Evolutionary conservation across 1,284 basidiomycete species (phyloP), one percentile per base, ranked within the genome.

Genomic region (Leccinum subrobustum): DNA sequence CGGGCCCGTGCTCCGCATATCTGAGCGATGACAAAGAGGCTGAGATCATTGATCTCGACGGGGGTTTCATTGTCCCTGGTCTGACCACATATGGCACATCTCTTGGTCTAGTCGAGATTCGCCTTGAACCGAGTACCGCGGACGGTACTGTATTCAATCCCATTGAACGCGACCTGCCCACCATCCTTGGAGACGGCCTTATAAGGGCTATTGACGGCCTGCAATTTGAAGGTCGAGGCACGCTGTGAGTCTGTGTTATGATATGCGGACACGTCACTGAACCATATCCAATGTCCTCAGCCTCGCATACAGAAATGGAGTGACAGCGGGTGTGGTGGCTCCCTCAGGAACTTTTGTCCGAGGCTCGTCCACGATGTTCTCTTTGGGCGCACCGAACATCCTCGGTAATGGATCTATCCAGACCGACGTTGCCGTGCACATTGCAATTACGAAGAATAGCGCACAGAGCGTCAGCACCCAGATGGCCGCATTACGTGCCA

Each of bases 331-430:
- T 16, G 78, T 91, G 6, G 86, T 83, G 7, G 81, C 84, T 0
- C 84, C 83, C 7, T 75, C 83, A 1, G 79, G 70, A 60, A 77
- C 80, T 16, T 78, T 91, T 59, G 82, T 93, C 69, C 79, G 80
- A 4, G 92, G 92, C 20, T 68, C 92, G 42, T 91, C 86, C 7
- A 80, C 82, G 20, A 80, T 83, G 9, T 91, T 91, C 73, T 81
- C 83, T 14, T 87, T 83, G 5, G 84, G 86, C 1, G 81, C 88
- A 1, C 67, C 70, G 3, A 83, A 90, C 67, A 82, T 83, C 3
- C 83, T 95, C 64, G 83, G 87, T 54, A 68, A 75, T 11, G 92
- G 93, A 1, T 80, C 96, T 27, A 72, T 91, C 50, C 85, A 91
- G 68, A 81, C 84, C 25, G 78, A 86, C 7, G 82, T 83, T 0